These are phyloP conservation scores for Yueomyces sinensis DNA, from an alignment of 805 yeast genomes.

Conservation along the genomic window DNA sequence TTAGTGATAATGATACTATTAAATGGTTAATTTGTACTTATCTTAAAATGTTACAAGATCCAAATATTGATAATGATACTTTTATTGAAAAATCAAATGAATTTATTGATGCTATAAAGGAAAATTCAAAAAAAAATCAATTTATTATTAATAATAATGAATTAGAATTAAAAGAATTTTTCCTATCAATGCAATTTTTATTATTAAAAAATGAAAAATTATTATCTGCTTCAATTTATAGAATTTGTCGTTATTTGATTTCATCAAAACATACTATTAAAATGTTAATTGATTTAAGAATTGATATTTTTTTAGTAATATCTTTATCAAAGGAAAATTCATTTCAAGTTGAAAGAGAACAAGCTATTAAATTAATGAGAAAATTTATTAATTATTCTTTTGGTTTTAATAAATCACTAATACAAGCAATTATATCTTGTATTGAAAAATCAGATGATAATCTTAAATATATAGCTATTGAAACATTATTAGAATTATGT, in stretches of 20 bases:
- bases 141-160: conserved; percentile 24
- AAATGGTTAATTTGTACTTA: conserved; percentile 25
- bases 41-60: conserved; percentile 23
- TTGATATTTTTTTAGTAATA: conserved; percentile 51
- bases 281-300: conserved; percentile 37
- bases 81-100: conserved; percentile 48
- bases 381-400: conserved; percentile 38
- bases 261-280: conserved; percentile 40
- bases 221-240: conserved; percentile 62
- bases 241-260: conserved; percentile 55
- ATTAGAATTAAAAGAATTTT: conserved; percentile 32
- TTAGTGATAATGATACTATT: conserved; percentile 16
- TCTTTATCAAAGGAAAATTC: conserved; percentile 49
- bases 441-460: conserved; percentile 43
- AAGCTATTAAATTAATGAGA: conserved; percentile 63
- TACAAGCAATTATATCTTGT: conserved; percentile 52
- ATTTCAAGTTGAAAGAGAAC: conserved; percentile 51
- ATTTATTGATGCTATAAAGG: conserved; percentile 40
- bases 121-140: conserved; percentile 50
- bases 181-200: conserved; percentile 48
- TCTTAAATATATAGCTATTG: conserved; percentile 38
- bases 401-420: conserved; percentile 56
- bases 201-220: conserved; percentile 43
- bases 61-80: conserved; percentile 12
- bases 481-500: conserved; percentile 43